Evolutionary conservation across 805 yeast species (phyloP), one percentile per base, ranked within the genome.

Genomic region (Naumovozyma dairenensis): DNA sequence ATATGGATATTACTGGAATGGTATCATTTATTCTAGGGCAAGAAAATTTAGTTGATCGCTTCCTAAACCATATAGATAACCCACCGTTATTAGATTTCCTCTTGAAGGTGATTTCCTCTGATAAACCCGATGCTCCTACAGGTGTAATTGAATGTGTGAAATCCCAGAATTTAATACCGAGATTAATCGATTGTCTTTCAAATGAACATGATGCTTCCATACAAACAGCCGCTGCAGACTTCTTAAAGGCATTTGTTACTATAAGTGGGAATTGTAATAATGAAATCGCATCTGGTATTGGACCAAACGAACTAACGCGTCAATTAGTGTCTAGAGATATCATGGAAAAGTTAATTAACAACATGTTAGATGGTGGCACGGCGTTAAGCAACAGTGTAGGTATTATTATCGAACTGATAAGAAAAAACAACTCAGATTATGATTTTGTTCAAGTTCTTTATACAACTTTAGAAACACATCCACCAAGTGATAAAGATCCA

Each of bases 391-490:
- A 87, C 47, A 94, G 95, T 49, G 98, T 92, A 21, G 93, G 96
- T 5, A 85, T 92, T 17, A 75, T 92, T 21, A 89, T 92, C 46
- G 98, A 92, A 60, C 72, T 92, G 27, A 92, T 92, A 37, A 72
- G 98, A 50, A 92, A 92, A 55, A 92, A 92, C 55, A 92, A 92
- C 53, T 84, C 96, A 0, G 98, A 92, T 56, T 92, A 92, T 58
- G 98, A 92, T 60, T 69, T 75, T 31, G 80, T 83, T 31, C 93
- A 94, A 38, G 93, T 93, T 16, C 63, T 82, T 46, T 79, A 77
- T 57, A 78, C 83, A 28, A 77, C 94, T 1, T 57, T 82, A 41
- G 93, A 86, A 38, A 77, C 87, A 16, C 92, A 87, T 49, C 96
- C 96, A 5, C 97, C 98, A 6, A 77, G 79, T 12, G 76, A 89